A percentile compares a stretch with the other conserved stretches of the same genome.
phyloP scores from a whole-genome alignment of 352 stramenopile species.

The Achlya hypogyna region DNA sequence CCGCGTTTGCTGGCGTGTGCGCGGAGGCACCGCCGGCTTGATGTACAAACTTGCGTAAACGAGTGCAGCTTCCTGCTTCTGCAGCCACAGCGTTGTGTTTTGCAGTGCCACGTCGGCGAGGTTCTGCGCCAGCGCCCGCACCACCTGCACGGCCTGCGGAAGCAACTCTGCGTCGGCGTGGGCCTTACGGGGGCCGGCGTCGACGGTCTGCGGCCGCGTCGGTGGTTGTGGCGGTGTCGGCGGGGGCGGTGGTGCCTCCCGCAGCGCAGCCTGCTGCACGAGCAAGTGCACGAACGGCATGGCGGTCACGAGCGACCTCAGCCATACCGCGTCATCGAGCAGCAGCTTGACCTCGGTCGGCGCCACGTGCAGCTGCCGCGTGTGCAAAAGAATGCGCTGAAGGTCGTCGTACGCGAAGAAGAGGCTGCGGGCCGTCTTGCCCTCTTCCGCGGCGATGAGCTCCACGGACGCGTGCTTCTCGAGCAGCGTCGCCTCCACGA shows the following conservation, averaged over 20 bases:
- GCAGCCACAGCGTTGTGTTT: constrained; percentile 30
- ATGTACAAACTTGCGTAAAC: constrained; percentile 34
- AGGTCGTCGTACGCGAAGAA: not conserved
- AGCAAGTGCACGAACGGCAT: constrained; percentile 16
- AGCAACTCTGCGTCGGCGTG: constrained; percentile 12
- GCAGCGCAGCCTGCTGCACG: not conserved
- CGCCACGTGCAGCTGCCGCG: constrained; percentile 6
- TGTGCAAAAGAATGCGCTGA: constrained; percentile 12
- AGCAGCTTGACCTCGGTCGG: not conserved
- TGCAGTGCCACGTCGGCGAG: constrained; percentile 34
- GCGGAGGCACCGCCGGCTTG: constrained; percentile 17
- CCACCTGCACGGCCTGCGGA: constrained; percentile 25
- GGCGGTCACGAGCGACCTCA: not conserved
- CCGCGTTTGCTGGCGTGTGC: constrained; percentile 22
- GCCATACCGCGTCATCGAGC: not conserved
- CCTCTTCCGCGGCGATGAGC: not conserved
- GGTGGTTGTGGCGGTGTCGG: not conserved
- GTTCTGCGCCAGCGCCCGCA: constrained; percentile 33
- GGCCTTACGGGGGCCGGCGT: not conserved
- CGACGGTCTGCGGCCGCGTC: constrained; percentile 20
- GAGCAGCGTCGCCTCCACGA: not conserved
- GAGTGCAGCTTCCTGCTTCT: constrained; percentile 39
- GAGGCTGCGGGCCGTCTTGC: not conserved
- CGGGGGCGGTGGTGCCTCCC: not conserved
- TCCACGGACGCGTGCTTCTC: not conserved